Base-by-base conservation (phyloP, 106 monocot species). In the Phalaenopsis aphrodite region DNA sequence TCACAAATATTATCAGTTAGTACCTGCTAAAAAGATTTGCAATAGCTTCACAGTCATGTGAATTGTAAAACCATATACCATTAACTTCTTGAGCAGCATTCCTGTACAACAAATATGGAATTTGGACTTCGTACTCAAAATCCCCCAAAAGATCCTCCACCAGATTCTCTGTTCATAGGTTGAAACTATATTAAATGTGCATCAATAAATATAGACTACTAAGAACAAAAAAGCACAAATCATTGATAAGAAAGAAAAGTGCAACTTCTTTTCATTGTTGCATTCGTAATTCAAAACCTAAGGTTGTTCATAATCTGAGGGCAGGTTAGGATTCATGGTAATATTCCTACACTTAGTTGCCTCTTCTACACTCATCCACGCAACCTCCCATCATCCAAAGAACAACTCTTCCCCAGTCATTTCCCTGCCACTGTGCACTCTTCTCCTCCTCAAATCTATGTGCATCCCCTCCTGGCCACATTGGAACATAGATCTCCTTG, bases 11-110 rank as follows among this genome's bases (percentile, higher is more conserved):
- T 38, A 69, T 39, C 24, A 69, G 14, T 38, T 69, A 58, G 23
- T 89, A 95, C 95, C 95, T 90, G 79, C 80, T 90, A 47, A 95
- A 92, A 47, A 95, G 92, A 87, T 84, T 92, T 66, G 90, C 95
- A 83, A 90, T 84, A 55, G 95, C 90, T 85, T 95, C 92, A 80
- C 95, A 92, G 67, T 95, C 95, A 14, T 87, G 84, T 48, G 89
- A 81, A 38, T 95, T 95, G 78, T 95, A 95, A 80, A 95, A 95
- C 95, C 95, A 95, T 82, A 95, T 95, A 39, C 95, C 95, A 87
- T 95, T 92, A 48, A 95, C 92, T 84, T 95, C 95, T 79, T 95
- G 95, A 11, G 87, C 75, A 55, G 90, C 95, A 87, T 92, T 95
- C 56, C 92, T 77, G 72, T 95, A 95, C 46, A 95, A 78, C 47